Conservation (phyloP, 140 eudicot species). For the Oenanthe javanica region DNA sequence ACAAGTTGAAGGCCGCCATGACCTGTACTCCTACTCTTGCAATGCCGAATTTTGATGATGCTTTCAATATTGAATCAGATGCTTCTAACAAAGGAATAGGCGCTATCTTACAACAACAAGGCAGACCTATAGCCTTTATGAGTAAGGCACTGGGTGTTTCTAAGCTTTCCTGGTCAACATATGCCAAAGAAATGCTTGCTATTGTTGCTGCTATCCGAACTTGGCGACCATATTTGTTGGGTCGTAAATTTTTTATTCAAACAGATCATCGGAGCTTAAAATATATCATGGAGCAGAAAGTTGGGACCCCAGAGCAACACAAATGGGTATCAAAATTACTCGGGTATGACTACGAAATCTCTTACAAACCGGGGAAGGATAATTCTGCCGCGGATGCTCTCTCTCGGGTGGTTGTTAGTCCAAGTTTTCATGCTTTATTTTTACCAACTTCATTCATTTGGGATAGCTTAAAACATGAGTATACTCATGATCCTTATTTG, state of each 20-base stretch:
- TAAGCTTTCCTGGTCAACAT: constrained; percentile 3
- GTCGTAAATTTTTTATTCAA: not conserved
- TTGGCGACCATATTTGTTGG: constrained; percentile 4
- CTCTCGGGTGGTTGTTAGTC: too few species aligned
- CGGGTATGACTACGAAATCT: too few species aligned
- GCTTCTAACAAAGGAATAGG: not conserved
- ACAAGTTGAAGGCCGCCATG: not conserved
- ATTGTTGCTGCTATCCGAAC: not conserved
- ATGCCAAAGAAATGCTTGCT: not conserved
- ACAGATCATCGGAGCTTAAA: not conserved
- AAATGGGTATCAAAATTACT: too few species aligned
- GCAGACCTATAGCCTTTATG: not conserved
- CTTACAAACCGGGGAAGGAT: too few species aligned
- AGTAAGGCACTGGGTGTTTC: not conserved
- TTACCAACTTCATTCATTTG: too few species aligned
- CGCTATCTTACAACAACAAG: not conserved
- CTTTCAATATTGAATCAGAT: not conserved
- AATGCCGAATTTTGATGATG: not conserved
- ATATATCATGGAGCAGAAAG: too few species aligned
- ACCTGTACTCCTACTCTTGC: not conserved
- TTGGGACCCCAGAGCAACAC: too few species aligned
- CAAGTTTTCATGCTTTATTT: too few species aligned
- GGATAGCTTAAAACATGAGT: too few species aligned
- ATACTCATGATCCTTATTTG: too few species aligned
- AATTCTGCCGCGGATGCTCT: too few species aligned